phyloP scores from a whole-genome alignment of 2,329 filamentous ascomycete genomes.

The Arthrinium phaeospermum region DNA sequence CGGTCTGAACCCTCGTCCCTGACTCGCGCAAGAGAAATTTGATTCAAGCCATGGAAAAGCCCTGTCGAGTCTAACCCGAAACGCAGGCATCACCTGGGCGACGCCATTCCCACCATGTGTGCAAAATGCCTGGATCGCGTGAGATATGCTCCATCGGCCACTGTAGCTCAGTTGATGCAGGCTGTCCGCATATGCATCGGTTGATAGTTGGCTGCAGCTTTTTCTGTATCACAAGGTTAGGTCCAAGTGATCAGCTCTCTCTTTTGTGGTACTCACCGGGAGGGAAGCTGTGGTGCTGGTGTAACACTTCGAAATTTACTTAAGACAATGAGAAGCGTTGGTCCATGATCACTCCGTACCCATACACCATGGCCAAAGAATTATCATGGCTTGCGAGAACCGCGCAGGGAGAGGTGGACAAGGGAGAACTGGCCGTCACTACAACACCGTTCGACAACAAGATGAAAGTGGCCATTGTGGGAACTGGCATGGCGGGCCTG shows the following conservation, averaged over 20 bases:
- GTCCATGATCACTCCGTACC: not conserved
- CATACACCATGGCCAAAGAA: not conserved
- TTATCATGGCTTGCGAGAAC: not conserved
- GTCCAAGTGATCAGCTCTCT: not conserved
- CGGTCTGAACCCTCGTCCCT: not conserved
- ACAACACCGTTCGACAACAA: not conserved
- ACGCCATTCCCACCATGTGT: too few relatives aligned
- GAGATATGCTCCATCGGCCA: not conserved
- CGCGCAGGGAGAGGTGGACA: not conserved
- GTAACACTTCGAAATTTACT: not conserved
- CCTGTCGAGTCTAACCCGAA: not conserved
- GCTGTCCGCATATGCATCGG: not conserved
- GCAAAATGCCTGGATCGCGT: not conserved
- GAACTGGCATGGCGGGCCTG: conserved; percentile 24
- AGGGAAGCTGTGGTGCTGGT: not conserved
- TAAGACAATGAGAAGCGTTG: not conserved
- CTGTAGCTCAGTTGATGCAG: not conserved
- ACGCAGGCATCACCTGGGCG: not conserved
- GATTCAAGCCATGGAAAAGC: not conserved
- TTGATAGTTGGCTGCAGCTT: not conserved
- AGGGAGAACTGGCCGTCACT: not conserved
- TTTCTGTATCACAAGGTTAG: not conserved
- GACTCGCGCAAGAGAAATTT: not conserved
- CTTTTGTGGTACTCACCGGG: not conserved
- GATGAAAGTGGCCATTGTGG: conserved; percentile 20